Base-by-base conservation (phyloP, 192 early-diverging fungal genomes). In the Coemansia sp. region DNA sequence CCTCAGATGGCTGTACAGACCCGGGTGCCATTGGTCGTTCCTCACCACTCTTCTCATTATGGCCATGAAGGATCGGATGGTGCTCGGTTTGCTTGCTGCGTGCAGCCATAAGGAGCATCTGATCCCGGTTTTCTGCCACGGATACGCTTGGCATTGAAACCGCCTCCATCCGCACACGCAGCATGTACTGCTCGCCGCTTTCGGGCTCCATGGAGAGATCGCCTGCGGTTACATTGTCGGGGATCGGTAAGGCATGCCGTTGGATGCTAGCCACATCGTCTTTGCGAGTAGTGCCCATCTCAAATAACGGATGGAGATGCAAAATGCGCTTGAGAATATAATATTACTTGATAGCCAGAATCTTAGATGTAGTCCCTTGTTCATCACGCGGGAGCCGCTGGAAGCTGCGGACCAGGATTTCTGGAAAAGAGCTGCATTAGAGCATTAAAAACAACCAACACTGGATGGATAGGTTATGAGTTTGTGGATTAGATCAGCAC, bases 171-270 rank as follows among this genome's bases (percentile, higher is more conserved):
- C 69, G 56, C 5, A 81, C 79, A 19, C 79, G 74, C 9, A 81
- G 70, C 70, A 81, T 65, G 62, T 81, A 81, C 53, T 81, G 79
- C 61, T 81, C 79, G 25, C 71, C 79, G 54, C 65, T 74, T 11
- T 73, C 68, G 7, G 79, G 79, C 32, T 62, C 65, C 42, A 67
- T 61, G 12, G 57, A 44, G 17, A 71, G 68, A 46, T 82, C 75
- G 44, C 79, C 79, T 8, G 57, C 32, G 41, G 55, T 56, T 32
- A 68, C 40, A 13, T 40, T 51, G 6, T 49, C 63, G 13, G 79
- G 62, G 7, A 82, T 53, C 9, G 74, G 74, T 20, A 82, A 68
- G 20, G 79, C 79, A 9, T 66, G 46, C 17, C 73, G 78, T 63
- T 69, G 69, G 32, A 66, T 69, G 41, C 67, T 74, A 19, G 44